Evolutionary conservation across 2,329 filamentous ascomycete genomes (phyloP), one percentile per base, ranked within the genome.

Genomic region (Tolypocladium paradoxum): DNA sequence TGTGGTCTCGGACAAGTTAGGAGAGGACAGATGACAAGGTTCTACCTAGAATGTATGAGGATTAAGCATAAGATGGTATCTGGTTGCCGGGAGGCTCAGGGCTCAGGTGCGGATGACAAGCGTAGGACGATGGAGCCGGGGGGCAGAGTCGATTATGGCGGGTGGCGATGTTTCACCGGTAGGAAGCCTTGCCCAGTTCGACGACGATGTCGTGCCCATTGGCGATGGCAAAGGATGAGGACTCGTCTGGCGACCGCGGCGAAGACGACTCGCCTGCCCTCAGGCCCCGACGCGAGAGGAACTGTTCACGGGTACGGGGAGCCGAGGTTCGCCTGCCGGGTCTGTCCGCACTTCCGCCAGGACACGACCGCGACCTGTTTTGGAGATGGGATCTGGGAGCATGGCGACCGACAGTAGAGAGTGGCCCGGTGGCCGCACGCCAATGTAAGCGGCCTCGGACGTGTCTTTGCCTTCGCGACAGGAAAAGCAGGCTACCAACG

Each of bases 131-230:
- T 48, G 53, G 49, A 51, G 33, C 40, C 36, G 35, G n/a, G 27
- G 38, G 53, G 18, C 24, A 46, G 22, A 54, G 53, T 29, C 29
- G 37, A 47, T 16, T 38, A 35, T 24, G 53, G 50, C 38, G 38
- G 53, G 33, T 38, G 53, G 43, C 33, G 46, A 37, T n/a, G 14
- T 16, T 14, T 35, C 36, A 35, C 36, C 35, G 22, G 7, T 43
- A 48, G 36, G 49, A 22, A 34, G 49, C 4, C 76, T 76, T 1
- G 68, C 75, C 43, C 68, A 80, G 58, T 76, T 80, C 54, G 72
- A 78, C 57, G 35, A 48, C 43, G 43, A 48, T 20, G 18, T 40
- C 37, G 36, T 40, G 45, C n/a, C 29, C 16, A 16, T 6, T 29
- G 49, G 49, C 49, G 11, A 33, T 31, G 40, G 22, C 33, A 22